Conservation (phyloP, 208 protist species). For the Trypanosoma melophagium region DNA sequence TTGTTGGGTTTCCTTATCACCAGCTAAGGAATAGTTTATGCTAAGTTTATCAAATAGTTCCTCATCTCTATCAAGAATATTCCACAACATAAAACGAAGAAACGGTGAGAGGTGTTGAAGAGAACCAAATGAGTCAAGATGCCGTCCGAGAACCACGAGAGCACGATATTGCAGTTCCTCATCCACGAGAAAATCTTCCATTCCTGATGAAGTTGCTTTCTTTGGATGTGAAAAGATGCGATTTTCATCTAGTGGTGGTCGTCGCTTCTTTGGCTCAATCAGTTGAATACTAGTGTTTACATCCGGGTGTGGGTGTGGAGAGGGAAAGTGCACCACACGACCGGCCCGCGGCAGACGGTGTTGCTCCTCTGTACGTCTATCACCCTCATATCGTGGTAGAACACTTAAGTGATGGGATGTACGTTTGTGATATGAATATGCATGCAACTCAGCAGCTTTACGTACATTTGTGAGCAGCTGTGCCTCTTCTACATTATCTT, state of each 20-base stretch:
- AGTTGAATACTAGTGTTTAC: constrained; percentile 82
- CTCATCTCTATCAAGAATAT: constrained; percentile 67
- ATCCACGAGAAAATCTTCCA: constrained; percentile 85
- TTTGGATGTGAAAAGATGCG: constrained; percentile 86
- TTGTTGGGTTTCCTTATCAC: constrained; percentile 27
- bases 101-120: constrained; percentile 68
- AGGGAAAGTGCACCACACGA: constrained; percentile 54
- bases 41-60: constrained; percentile 39
- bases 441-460: constrained; percentile 37
- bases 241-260: constrained; percentile 75
- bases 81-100: constrained; percentile 68
- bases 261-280: constrained; percentile 68
- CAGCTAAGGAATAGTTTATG: constrained; percentile 5
- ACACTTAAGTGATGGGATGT: constrained; percentile 37
- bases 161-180: constrained; percentile 80
- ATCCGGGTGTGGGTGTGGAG: constrained; percentile 55
- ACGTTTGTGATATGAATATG: constrained; percentile 81
- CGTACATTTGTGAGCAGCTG: constrained; percentile 34
- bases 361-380: constrained; percentile 61
- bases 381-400: constrained; percentile 68
- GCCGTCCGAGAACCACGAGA: constrained; percentile 56
- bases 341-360: constrained; percentile 52
- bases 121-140: constrained; percentile 74
- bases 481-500: constrained; percentile 40
- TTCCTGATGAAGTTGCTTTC: constrained; percentile 63